Evolutionary conservation across 2,329 filamentous ascomycete species (phyloP), one percentile per base, ranked within the genome.

Genomic region (Colletotrichum spinosum): DNA sequence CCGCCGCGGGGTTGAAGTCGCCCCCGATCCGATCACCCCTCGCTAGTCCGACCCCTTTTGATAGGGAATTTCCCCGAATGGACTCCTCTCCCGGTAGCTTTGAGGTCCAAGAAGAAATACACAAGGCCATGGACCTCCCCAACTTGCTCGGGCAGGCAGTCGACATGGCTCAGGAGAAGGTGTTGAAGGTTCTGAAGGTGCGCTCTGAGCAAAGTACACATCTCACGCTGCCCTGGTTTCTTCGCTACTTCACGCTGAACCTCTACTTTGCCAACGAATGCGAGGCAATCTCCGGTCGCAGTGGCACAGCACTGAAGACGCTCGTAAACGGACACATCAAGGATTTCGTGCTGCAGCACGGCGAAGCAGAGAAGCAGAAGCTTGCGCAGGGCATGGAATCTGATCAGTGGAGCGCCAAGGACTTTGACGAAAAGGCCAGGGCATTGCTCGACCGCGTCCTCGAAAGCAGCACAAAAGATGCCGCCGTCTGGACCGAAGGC

Each of bases 241-340:
- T 48, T 17, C 45, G 45, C 13, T 48, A 48, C 45, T 48, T 42
- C 39, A 42, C 39, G 11, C 39, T 42, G 6, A 42, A 42, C 39
- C 39, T 50, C 17, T 35, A 12, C 46, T 50, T 12, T 9, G 17
- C 35, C 8, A 50, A 33, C 67, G 93, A 97, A 75, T 96, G 93
- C 72, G 93, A 97, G 76, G 90, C 92, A 13, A 89, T 96, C 17
- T 95, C 92, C 25, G 92, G 93, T 1, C 86, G 92, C 61, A 92
- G 92, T 65, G 92, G 92, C 8, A 90, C 89, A 3, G 83, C 89
- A 2, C 80, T 97, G 6, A 95, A 95, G 78, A 92, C 86, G 15
- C 86, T 94, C 38, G 91, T 97, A 65, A 94, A 95, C 70, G 85
- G 84, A 37, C 93, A 97, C 69, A 95, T 97, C 75, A 91, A 88